Base-by-base conservation (phyloP, 805 yeast species). In the Metschnikowia koreensis region DNA sequence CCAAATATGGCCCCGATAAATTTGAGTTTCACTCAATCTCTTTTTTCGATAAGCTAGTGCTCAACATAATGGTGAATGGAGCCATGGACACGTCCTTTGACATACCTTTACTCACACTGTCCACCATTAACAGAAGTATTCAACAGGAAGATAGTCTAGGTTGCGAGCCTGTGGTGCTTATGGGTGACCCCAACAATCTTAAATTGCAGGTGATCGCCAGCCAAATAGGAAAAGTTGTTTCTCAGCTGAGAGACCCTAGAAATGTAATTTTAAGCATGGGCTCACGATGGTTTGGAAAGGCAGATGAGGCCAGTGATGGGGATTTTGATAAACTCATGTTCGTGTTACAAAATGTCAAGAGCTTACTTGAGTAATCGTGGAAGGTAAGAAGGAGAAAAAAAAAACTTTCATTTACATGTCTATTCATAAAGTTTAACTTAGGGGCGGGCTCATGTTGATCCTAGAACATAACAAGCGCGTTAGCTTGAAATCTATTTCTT, bases 31-130 rank as follows among this genome's bases (percentile, higher is more conserved):
- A 63, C 53, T 48, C 44, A 34, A 48, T 75, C 1, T 75, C 70
- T 17, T 68, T 75, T 29, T 62, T 61, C 1, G 77, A 79, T 52
- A 71, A 70, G 52, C 59, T 66, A 41, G 62, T 79, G 2, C 36
- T 80, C 33, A 70, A 71, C 41, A 60, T 80, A 12, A 67, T 72
- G 43, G 64, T 65, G 36, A 64, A 79, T 57, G 82, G 81, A 0
- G 70, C 75, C n/a, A 68, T 75, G 61, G 83, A 81, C 63, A 68
- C 81, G 16, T 78, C 83, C 1, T 76, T 74, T 53, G 81, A 77
- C 45, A 66, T 79, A 9, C 62, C 61, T 55, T 58, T 40, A 17
- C 58, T 65, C 39, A 55, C 69, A n/a, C 56, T 57, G 40, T 45
- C 59, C 10, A 44, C 58, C 33, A 57, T 65, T 26, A 60, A 58